These are phyloP conservation scores for Pistacia vera DNA, from an alignment of 345 rosid species.

Conservation along the genomic window DNA sequence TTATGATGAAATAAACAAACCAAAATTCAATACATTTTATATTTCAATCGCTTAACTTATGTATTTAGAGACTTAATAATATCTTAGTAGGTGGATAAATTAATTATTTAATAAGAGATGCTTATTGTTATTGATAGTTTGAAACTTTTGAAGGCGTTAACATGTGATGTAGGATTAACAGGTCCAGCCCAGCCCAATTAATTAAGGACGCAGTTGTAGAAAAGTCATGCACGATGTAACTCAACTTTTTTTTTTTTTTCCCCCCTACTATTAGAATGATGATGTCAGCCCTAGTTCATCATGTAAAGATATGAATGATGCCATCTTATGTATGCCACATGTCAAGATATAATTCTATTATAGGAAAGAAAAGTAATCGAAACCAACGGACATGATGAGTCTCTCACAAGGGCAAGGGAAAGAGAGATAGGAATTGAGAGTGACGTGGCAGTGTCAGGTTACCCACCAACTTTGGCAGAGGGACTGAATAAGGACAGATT, in stretches of 20 bases:
- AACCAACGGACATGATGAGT: neutral
- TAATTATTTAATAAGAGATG: too few relatives aligned
- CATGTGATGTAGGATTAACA: too few relatives aligned
- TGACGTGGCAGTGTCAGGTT: constrained; percentile 36
- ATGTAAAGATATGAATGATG: too few relatives aligned
- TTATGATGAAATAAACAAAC: too few relatives aligned
- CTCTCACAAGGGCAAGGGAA: neutral
- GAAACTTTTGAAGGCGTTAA: too few relatives aligned
- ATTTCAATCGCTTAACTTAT: too few relatives aligned
- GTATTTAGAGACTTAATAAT: too few relatives aligned
- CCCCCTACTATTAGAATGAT: neutral
- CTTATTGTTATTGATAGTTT: too few relatives aligned
- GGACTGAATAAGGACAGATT: constrained; percentile 30
- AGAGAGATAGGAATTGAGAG: constrained; percentile 16
- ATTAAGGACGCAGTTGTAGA: constrained; percentile 12
- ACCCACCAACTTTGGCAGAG: constrained; percentile 36
- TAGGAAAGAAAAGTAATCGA: neutral
- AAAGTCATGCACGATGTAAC: constrained; percentile 35
- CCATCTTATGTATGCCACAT: neutral
- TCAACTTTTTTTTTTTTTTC: neutral
- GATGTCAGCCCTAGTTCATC: constrained; percentile 16
- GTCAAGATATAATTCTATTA: neutral
- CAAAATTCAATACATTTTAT: too few relatives aligned
- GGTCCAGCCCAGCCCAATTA: constrained; percentile 13
- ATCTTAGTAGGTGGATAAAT: too few relatives aligned